These are phyloP conservation scores for Paspalum notatum DNA, from an alignment of 176 grass and related monocot genomes.

Conservation along the genomic window DNA sequence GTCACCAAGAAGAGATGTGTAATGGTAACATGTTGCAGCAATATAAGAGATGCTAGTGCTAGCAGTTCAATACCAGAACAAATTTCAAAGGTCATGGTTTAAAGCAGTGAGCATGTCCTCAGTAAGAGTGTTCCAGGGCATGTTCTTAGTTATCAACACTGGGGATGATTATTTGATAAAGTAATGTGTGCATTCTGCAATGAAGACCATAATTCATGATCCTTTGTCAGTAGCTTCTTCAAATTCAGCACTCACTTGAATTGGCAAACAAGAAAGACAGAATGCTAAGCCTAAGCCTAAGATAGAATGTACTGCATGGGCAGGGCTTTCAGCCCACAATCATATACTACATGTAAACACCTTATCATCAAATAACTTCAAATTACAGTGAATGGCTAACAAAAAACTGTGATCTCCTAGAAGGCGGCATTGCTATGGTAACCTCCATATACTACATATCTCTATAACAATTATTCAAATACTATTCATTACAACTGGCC, in stretches of 20 bases:
- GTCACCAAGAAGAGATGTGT: too few relatives aligned
- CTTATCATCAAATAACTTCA: conserved; percentile 14
- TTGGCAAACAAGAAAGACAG: neutral
- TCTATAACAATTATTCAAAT: conserved; percentile 47
- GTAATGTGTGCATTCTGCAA: neutral
- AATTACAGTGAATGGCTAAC: conserved; percentile 38
- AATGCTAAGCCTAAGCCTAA: neutral
- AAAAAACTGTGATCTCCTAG: conserved; percentile 41
- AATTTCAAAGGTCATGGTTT: neutral
- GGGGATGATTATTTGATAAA: neutral
- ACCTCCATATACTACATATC: conserved; percentile 52
- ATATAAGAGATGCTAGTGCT: too few relatives aligned
- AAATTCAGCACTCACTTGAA: neutral
- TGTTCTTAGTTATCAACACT: neutral
- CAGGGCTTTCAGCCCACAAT: conserved; percentile 12
- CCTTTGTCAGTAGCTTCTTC: neutral
- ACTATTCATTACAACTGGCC: conserved; percentile 33
- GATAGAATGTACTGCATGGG: neutral
- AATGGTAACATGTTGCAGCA: neutral
- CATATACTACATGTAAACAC: conserved; percentile 41
- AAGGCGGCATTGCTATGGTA: conserved; percentile 30
- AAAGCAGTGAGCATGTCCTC: neutral
- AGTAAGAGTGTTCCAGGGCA: neutral
- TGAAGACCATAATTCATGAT: neutral
- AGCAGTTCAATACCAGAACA: neutral